A percentile compares a stretch with the other conserved stretches of the same genome.
Evolutionary conservation across 768 basidiomycete species (phyloP).

Genomic region (Rhodosporidiobolus odoratus): DNA sequence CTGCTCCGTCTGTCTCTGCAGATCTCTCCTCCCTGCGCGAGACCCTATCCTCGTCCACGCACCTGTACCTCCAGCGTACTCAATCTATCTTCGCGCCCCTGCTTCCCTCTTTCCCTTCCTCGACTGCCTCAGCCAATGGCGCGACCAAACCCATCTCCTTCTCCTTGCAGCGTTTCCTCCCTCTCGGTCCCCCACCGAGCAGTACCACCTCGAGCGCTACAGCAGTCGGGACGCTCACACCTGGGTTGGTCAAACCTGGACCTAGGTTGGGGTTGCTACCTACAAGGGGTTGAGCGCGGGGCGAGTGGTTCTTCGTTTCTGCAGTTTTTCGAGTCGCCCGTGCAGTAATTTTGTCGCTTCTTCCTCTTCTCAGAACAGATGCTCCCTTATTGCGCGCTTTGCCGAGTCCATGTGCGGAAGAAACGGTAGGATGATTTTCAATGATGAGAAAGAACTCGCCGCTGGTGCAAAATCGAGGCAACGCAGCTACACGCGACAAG

Average conservation of each 20-base stretch:
- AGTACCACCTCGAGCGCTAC: neutral
- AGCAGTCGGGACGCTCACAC: neutral
- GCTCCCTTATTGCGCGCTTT: too few species aligned
- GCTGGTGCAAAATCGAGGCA: too few species aligned
- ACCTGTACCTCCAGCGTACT: conserved; percentile 1
- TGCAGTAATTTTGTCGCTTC: too few species aligned
- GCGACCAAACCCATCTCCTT: neutral
- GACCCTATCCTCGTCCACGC: neutral
- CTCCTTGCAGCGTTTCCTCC: neutral
- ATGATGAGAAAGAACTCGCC: too few species aligned
- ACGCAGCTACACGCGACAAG: too few species aligned
- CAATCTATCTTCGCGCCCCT: neutral
- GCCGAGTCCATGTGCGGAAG: too few species aligned
- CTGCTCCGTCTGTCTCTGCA: neutral
- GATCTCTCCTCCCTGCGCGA: neutral
- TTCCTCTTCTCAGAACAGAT: too few species aligned
- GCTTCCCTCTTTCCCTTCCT: neutral
- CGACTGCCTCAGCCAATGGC: neutral
- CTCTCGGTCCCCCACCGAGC: neutral
- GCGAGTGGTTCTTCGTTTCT: too few species aligned
- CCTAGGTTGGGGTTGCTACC: conserved; percentile 3
- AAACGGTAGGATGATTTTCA: too few species aligned
- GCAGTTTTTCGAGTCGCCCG: too few species aligned
- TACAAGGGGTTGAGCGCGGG: neutral
- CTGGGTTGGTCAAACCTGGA: neutral